phyloP scores from a whole-genome alignment of 139 green algal genomes.

The Chlorokybus atmophyticus region DNA sequence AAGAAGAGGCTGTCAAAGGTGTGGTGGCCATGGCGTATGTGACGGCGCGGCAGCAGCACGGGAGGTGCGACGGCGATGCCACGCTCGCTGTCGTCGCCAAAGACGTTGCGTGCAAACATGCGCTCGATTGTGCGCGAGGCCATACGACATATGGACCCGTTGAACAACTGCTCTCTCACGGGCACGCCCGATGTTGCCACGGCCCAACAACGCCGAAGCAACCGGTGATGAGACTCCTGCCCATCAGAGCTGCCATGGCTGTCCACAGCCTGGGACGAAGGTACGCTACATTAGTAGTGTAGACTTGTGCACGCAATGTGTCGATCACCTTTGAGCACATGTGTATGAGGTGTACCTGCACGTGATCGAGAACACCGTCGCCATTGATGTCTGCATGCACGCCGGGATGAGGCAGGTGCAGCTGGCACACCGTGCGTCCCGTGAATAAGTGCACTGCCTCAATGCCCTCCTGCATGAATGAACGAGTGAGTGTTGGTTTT shows the following conservation, averaged over 20 bases:
- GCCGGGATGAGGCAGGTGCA: slow-evolving; percentile 53
- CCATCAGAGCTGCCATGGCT: too few species aligned
- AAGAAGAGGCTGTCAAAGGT: slow-evolving; percentile 42
- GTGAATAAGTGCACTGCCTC: slow-evolving; percentile 80
- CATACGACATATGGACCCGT: slow-evolving; percentile 54
- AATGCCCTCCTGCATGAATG: slow-evolving; percentile 77
- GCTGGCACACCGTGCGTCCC: slow-evolving; percentile 47
- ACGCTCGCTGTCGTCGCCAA: background rate
- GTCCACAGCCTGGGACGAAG: too few species aligned
- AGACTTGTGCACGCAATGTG: too few species aligned
- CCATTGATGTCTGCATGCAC: slow-evolving; percentile 89
- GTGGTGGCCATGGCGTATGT: slow-evolving; percentile 4
- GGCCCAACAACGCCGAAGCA: slow-evolving; percentile 34
- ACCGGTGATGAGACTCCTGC: slow-evolving; percentile 14
- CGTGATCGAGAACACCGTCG: slow-evolving; percentile 86
- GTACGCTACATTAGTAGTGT: too few species aligned
- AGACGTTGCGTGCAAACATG: background rate
- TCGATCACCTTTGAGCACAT: too few species aligned
- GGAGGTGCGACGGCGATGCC: slow-evolving; percentile 49
- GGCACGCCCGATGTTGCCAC: slow-evolving; percentile 60
- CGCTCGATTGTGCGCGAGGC: background rate
- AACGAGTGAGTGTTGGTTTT: too few species aligned
- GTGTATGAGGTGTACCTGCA: slow-evolving; percentile 44
- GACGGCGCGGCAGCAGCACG: slow-evolving; percentile 44
- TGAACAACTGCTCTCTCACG: slow-evolving; percentile 57